Base-by-base conservation (phyloP, 2,329 filamentous ascomycete genomes). In the Cercospora canescens region DNA sequence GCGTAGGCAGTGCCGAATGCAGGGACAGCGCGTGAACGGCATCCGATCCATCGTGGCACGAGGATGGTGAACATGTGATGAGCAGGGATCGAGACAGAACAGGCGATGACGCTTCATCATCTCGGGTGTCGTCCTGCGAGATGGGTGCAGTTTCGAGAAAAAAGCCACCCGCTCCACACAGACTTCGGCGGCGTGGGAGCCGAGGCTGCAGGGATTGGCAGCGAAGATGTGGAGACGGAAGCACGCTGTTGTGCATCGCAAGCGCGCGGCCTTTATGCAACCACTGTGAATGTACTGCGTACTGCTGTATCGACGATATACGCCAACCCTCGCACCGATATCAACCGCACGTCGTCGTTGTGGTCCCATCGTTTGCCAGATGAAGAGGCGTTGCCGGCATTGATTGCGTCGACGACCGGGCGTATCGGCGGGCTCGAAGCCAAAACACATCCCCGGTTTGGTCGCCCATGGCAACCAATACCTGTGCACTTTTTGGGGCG, bases 51-150 rank as follows among this genome's bases (percentile, higher is more conserved):
- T 32, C 52, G 52, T 35, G 52, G 52, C 21, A 45, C 16, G 48
- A 26, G 24, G 48, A 32, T 30, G 5, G 9, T 32, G 28, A 21
- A 1, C 28, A 35, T 30, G 26, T 32, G 16, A 34, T n/a, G n/a
- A 26, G 18, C n/a, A 50, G 45, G n/a, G 24, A 6, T 21, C 12
- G 41, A 5, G 41, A 21, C 4, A 21, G 24, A n/a, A n/a, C 12
- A n/a, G 9, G 41, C 30, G 26, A 62, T 62, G 60, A 56, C 24
- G 32, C 34, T 21, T 28, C 60, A 48, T 50, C 57, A 55, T 55
- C 48, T 50, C 58, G 58, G 58, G 11, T 39, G 60, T 61, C 54
- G 59, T 61, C 45, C 8, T 35, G 57, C 8, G 37, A 59, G 56
- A 41, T 45, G n/a, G 18, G n/a, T 28, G 18, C 21, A 30, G 11